Conservation (phyloP, 1,284 basidiomycete genomes). For the Sphagnurus paluster region DNA sequence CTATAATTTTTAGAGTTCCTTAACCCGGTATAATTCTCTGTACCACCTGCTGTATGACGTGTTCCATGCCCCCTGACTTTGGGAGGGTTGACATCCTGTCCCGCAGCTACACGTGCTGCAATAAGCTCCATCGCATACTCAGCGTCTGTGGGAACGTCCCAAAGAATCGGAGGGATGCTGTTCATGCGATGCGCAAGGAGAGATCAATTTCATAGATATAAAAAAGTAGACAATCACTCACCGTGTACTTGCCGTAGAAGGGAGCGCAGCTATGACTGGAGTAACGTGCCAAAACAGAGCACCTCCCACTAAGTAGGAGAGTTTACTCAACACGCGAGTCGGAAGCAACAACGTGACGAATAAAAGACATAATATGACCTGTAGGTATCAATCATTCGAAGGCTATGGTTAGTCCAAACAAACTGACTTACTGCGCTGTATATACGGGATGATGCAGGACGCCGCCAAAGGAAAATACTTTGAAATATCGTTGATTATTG, state of each 20-base stretch:
- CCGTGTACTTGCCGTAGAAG: constrained; percentile 47
- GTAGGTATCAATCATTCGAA: constrained; percentile 4
- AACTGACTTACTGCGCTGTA: constrained; percentile 51
- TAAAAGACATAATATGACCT: constrained; percentile 39
- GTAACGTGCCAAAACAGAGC: constrained; percentile 64
- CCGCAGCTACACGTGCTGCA: constrained; percentile 55
- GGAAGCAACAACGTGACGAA: constrained; percentile 47
- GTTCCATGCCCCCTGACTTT: constrained; percentile 15
- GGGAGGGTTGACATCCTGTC: constrained; percentile 43
- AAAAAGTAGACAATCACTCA: constrained; percentile 27
- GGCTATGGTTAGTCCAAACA: constrained; percentile 1
- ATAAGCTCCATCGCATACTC: constrained; percentile 72
- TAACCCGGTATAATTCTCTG: constrained; percentile 9
- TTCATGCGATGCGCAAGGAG: not conserved
- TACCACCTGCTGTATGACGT: not conserved
- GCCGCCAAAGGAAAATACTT: constrained; percentile 67
- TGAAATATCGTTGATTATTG: constrained; percentile 2
- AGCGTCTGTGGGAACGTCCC: constrained; percentile 60
- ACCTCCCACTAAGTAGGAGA: constrained; percentile 46
- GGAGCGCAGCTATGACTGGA: constrained; percentile 54
- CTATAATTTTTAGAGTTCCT: constrained; percentile 6
- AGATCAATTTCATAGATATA: not conserved
- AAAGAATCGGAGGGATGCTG: constrained; percentile 49
- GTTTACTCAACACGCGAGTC: constrained; percentile 48
- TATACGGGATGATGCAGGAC: constrained; percentile 45